Conservation (phyloP, 2,329 filamentous ascomycete genomes). For the Claviceps paspali region DNA sequence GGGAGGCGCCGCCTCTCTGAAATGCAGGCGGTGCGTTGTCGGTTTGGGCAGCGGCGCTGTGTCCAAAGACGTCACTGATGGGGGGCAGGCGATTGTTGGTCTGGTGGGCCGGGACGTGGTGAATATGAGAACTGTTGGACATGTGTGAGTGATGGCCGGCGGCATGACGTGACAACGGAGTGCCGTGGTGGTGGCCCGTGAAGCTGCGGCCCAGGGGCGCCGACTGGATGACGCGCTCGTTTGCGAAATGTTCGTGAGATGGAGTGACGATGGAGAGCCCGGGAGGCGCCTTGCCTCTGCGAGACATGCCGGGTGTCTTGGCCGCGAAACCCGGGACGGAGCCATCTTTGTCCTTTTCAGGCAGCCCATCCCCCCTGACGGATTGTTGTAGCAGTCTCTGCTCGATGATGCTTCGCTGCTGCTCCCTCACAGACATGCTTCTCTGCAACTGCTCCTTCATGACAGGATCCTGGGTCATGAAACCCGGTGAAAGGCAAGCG, state of each 20-base stretch:
- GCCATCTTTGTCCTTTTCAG: slow-evolving; percentile 39
- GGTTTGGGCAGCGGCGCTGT: slow-evolving; percentile 51
- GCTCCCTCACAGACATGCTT: slow-evolving; percentile 83
- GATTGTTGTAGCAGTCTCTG: slow-evolving; percentile 76
- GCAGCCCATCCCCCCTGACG: slow-evolving; percentile 56
- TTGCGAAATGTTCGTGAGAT: slow-evolving; percentile 78
- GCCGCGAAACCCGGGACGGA: slow-evolving; percentile 34
- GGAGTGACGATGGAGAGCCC: slow-evolving; percentile 92
- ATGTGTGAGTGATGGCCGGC: slow-evolving; percentile 71
- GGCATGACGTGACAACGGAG: slow-evolving; percentile 61
- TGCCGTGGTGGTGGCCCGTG: slow-evolving; percentile 71
- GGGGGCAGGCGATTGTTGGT: slow-evolving; percentile 86
- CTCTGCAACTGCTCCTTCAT: slow-evolving; percentile 93
- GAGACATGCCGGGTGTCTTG: slow-evolving; percentile 60
- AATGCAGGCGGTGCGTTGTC: slow-evolving; percentile 33
- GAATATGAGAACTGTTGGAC: slow-evolving; percentile 75
- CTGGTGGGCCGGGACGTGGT: slow-evolving; percentile 75
- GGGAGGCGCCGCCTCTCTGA: slow-evolving; percentile 48
- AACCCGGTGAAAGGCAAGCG: slow-evolving; percentile 87
- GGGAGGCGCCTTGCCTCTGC: slow-evolving; percentile 67
- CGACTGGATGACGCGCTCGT: slow-evolving; percentile 92
- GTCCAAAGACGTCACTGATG: slow-evolving; percentile 87
- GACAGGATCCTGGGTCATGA: slow-evolving; percentile 88
- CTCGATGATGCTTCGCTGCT: slow-evolving; percentile 91
- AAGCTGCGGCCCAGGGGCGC: slow-evolving; percentile 91